Evolutionary conservation across 106 monocot genomes (phyloP), one percentile per base, ranked within the genome.

Genomic region (Acorus gramineus): DNA sequence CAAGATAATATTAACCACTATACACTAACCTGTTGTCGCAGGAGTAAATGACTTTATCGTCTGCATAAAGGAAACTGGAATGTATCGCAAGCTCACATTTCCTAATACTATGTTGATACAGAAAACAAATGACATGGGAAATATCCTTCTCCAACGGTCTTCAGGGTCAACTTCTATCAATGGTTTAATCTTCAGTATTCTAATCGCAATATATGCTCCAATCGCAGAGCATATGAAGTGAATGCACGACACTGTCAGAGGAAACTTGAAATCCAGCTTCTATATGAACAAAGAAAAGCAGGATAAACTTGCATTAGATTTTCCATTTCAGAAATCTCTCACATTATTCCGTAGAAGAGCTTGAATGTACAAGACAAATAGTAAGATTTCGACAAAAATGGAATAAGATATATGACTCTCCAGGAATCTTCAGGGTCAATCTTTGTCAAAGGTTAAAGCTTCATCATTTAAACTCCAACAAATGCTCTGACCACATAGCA

Each of bases 1-100:
- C 28, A 0, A 28, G 28, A 28, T 28, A 28, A 28, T 28, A 28
- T 28, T 28, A 28, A 28, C 28, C 28, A 28, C 28, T 28, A 28
- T 28, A 28, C 28, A 28, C 49, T 7, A 69, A 93, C 94, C 94
- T 82, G 94, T 95, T 12, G 94, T 95, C 46, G 94, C 94, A 70
- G 94, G 94, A 70, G 94, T 95, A 65, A 95, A 90, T 45, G 94
- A 95, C 66, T 95, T 95, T 57, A 95, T 95, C 8, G 94, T 95
- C 66, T 95, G 94, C 94, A 95, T 95, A 69, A 95, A 95, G 13
- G 90, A 90, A 62, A 95, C 94, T 42, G 94, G 94, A 71, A 95
- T 95, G 63, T 95, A 95, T 52, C 94, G 81, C 78, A 95, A 70
- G 84, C 94, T 95, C 42, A 95, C 90, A 74, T 95, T 95, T 49